Evolutionary conservation across 2,329 filamentous ascomycete genomes (phyloP).

Genomic region (Aspergillus pseudonomiae): DNA sequence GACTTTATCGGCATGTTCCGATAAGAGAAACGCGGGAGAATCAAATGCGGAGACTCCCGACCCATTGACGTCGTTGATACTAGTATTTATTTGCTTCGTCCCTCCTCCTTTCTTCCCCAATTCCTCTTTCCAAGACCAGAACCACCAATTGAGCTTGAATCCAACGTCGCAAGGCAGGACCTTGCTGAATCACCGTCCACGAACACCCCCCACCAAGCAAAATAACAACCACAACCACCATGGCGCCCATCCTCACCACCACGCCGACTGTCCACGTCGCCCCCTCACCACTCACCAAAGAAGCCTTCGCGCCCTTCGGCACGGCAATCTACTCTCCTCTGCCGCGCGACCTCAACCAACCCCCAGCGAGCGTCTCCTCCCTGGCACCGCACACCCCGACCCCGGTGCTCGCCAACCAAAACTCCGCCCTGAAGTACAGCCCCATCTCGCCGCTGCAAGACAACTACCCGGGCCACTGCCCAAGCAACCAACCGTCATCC

Average conservation of each 20-base stretch:
- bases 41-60: not conserved
- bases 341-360: constrained; percentile 53
- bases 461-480: constrained; percentile 64
- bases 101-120: not conserved
- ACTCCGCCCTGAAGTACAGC: constrained; percentile 82
- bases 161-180: not conserved
- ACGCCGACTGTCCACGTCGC: constrained; percentile 52
- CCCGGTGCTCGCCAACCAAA: constrained; percentile 76
- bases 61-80: not conserved
- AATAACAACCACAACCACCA: constrained; percentile 3
- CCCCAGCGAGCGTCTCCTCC: constrained; percentile 49
- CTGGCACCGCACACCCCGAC: constrained; percentile 48
- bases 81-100: not conserved
- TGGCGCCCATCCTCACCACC: constrained; percentile 34
- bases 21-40: not conserved
- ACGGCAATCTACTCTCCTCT: constrained; percentile 77
- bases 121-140: not conserved
- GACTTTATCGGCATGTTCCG: not conserved
- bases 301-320: constrained; percentile 77
- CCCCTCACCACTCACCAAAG: constrained; percentile 67
- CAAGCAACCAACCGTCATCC: constrained; percentile 47
- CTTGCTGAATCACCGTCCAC: not conserved
- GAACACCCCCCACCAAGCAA: not conserved
- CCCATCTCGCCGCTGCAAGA: constrained; percentile 75
- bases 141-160: not conserved